Percentiles rank a stretch among this genome's conserved stretches.
Evolutionary conservation across 352 stramenopile species (phyloP).

Genomic region (Phytophthora multivora): DNA sequence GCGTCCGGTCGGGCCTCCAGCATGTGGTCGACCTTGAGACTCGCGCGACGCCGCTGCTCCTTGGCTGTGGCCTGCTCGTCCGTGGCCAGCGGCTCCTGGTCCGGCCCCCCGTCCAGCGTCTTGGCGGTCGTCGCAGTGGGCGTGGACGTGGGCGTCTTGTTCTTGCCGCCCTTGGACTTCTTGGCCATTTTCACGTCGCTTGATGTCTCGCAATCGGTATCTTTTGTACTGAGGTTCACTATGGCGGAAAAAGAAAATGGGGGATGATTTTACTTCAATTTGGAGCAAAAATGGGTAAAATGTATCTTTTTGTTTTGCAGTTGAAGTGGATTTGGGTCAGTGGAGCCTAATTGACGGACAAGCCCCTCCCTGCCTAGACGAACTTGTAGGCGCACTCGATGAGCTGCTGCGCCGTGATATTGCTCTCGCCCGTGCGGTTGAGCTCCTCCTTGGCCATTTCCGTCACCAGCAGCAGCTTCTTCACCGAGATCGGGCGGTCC

Average conservation of each 20-base stretch:
- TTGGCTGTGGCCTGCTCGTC: constrained; percentile 38
- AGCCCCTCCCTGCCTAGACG: constrained; percentile 42
- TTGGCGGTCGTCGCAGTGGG: constrained; percentile 15
- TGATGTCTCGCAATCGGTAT: constrained; percentile 7
- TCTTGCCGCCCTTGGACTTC: constrained; percentile 63
- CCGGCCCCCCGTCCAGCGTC: constrained; percentile 31
- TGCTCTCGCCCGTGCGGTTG: constrained; percentile 59
- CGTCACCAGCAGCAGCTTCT: constrained; percentile 96
- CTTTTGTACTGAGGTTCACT: constrained; percentile 16
- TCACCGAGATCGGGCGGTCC: constrained; percentile 96
- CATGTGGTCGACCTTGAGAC: constrained; percentile 75
- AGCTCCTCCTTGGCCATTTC: constrained; percentile 96
- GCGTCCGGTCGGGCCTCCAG: constrained; percentile 61
- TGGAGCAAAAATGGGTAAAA: background rate
- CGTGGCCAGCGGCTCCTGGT: constrained; percentile 33
- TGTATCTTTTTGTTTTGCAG: constrained; percentile 25
- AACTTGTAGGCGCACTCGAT: constrained; percentile 89
- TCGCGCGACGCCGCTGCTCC: constrained; percentile 34
- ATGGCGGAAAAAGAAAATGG: constrained; percentile 1
- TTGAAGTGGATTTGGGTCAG: background rate
- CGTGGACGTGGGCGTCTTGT: constrained; percentile 27
- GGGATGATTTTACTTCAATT: no score
- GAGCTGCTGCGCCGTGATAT: constrained; percentile 77
- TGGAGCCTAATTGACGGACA: background rate
- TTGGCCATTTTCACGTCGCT: constrained; percentile 52